A percentile compares a stretch with the other conserved stretches of the same genome.
Evolutionary conservation across 2,329 filamentous ascomycete genomes (phyloP).

Genomic region (Pseudogymnoascus sp.): DNA sequence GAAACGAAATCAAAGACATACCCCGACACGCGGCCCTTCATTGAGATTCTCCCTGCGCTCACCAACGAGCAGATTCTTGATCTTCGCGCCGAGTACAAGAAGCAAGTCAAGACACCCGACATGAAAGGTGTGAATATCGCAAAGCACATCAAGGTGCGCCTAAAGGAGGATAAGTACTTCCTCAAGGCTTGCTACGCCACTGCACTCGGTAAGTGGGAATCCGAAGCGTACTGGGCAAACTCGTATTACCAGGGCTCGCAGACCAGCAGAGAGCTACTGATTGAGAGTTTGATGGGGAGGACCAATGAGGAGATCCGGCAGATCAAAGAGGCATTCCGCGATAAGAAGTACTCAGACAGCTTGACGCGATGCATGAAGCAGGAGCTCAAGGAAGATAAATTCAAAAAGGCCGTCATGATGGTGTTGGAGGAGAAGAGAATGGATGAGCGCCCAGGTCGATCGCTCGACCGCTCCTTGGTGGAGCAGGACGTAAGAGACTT

Average conservation of each 20-base stretch:
- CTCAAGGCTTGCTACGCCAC: constrained; percentile 90
- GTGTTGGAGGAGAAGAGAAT: constrained; percentile 77
- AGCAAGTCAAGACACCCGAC: constrained; percentile 71
- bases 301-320: constrained; percentile 76
- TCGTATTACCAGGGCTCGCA: constrained; percentile 92
- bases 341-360: constrained; percentile 84
- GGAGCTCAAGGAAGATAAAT: constrained; percentile 93
- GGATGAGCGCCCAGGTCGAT: constrained; percentile 50
- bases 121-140: constrained; percentile 76
- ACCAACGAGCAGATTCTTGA: constrained; percentile 83
- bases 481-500: constrained; percentile 67
- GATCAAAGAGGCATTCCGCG: constrained; percentile 83
- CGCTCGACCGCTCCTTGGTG: constrained; percentile 41
- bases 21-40: constrained; percentile 63
- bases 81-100: constrained; percentile 84
- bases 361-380: constrained; percentile 80
- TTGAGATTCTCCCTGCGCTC: constrained; percentile 76
- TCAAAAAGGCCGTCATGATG: constrained; percentile 77
- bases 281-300: constrained; percentile 86
- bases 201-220: constrained; percentile 83
- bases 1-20: constrained; percentile 49
- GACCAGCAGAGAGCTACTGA: constrained; percentile 77
- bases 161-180: constrained; percentile 69
- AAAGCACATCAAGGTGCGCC: constrained; percentile 70
- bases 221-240: constrained; percentile 95